Evolutionary conservation across 495 filamentous ascomycete species (phyloP), one percentile per base, ranked within the genome.

Genomic region (Aspergillus nanangensis): DNA sequence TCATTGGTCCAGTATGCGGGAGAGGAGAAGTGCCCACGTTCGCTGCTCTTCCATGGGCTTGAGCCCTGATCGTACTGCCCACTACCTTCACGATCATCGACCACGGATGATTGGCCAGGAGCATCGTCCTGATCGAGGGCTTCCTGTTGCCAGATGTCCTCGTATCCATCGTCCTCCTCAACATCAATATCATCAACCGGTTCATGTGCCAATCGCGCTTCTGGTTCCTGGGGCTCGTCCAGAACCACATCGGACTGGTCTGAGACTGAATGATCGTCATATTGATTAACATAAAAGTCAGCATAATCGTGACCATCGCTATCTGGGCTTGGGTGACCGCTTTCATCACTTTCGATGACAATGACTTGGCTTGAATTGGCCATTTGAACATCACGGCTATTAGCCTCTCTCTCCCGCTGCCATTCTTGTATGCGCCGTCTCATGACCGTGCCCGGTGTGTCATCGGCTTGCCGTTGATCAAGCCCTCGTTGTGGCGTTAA

Each of bases 321-420:
- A 35, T 31, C 37, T 8, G 50, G 39, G 27, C 36, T 46, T 29
- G 38, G 22, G 9, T 21, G 23, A 8, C 23, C 55, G 31, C 51
- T 53, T 5, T 61, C 60, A 52, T 78, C 74, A 35, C 76, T 75
- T 24, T 77, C 62, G 46, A 80, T 70, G 21, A 72, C 64, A 42
- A 80, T 74, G 22, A 79, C 61, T 47, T 73, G 62, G 39, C 66
- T 72, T 5, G 62, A 54, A 40, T 71, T 70, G 14, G 76, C 68
- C 50, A 70, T 62, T 33, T 72, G 53, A 40, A 79, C 76, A 29
- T 77, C 62, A 8, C 59, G 67, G 51, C 71, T 78, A 24, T 80
- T 67, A 8, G 62, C 65, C 44, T 80, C 70, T 29, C 77, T 63
- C 35, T 77, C 72, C 7, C 53, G 58, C 41, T 79, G 75, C 71